Conservation (phyloP, 768 basidiomycete genomes). For the Podaxis carcinomalis region DNA sequence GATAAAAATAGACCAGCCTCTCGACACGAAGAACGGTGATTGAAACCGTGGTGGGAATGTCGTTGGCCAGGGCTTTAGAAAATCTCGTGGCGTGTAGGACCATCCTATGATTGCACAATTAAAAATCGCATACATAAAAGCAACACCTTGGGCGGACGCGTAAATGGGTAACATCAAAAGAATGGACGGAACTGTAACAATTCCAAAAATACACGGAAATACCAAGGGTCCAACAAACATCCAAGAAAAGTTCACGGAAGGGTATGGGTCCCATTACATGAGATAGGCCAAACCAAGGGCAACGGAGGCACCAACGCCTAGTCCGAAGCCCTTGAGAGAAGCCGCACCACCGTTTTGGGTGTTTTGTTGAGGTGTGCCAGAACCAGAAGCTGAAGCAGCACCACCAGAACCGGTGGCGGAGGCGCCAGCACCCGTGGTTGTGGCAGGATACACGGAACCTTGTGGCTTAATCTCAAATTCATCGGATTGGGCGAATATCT, state of each 20-base stretch:
- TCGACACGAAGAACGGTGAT: no score
- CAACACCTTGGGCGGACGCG: neutral
- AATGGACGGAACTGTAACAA: neutral
- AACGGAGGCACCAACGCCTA: constrained; percentile 3
- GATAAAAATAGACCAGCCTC: neutral
- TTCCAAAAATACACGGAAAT: neutral
- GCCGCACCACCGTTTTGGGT: neutral
- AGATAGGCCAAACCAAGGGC: constrained; percentile 9
- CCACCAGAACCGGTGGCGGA: constrained; percentile 21
- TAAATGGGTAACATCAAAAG: neutral
- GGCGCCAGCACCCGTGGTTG: constrained; percentile 23
- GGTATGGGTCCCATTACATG: neutral
- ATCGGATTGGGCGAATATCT: constrained; percentile 55
- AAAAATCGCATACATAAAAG: neutral
- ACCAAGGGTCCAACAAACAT: neutral
- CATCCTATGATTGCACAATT: neutral
- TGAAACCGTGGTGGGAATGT: no score
- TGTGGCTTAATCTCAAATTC: constrained; percentile 58
- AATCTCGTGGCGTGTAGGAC: neutral
- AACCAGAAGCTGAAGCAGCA: constrained; percentile 10
- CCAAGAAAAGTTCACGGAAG: neutral
- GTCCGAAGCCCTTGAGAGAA: neutral
- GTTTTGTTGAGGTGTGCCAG: neutral
- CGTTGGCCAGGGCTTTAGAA: no score
- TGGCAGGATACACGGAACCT: constrained; percentile 48